phyloP scores from a whole-genome alignment of 2,329 filamentous ascomycete genomes.

The Ascochyta rabiei region DNA sequence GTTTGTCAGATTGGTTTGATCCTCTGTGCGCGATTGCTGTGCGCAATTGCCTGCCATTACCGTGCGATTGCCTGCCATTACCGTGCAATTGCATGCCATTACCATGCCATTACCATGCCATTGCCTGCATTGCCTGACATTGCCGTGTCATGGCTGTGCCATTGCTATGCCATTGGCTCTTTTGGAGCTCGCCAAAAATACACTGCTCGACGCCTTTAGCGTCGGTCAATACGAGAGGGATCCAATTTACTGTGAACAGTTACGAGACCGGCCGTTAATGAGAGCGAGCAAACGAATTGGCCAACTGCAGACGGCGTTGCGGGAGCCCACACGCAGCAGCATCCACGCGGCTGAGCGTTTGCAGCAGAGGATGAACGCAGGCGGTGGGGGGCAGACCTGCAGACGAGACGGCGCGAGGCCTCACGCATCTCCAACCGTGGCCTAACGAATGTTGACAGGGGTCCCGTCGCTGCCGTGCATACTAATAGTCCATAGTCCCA shows the following conservation, averaged over 20 bases:
- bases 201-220: slow-evolving; percentile 27
- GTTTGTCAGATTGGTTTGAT: neutral
- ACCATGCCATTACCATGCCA: neutral
- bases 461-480: slow-evolving; percentile 26
- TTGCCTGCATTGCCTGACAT: too few species aligned
- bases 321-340: slow-evolving; percentile 17
- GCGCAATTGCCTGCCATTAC: too few species aligned
- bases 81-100: too few species aligned
- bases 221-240: slow-evolving; percentile 27
- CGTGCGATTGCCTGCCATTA: neutral
- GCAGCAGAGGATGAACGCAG: slow-evolving; percentile 29
- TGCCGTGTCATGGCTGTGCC: neutral
- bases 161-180: slow-evolving; percentile 1
- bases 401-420: slow-evolving; percentile 4
- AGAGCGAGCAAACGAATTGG: neutral
- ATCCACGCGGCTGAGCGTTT: slow-evolving; percentile 40
- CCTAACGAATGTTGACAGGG: slow-evolving; percentile 18
- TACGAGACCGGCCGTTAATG: slow-evolving; percentile 16
- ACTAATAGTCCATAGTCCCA: too few species aligned
- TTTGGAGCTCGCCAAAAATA: slow-evolving; percentile 14
- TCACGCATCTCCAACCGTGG: slow-evolving; percentile 17
- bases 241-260: slow-evolving; percentile 28
- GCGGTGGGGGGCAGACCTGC: slow-evolving; percentile 24
- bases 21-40: slow-evolving; percentile 18
- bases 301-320: slow-evolving; percentile 23